A percentile compares a stretch with the other conserved stretches of the same genome.
phyloP scores from a whole-genome alignment of 2,329 filamentous ascomycete genomes.

The Cercospora beticola region DNA sequence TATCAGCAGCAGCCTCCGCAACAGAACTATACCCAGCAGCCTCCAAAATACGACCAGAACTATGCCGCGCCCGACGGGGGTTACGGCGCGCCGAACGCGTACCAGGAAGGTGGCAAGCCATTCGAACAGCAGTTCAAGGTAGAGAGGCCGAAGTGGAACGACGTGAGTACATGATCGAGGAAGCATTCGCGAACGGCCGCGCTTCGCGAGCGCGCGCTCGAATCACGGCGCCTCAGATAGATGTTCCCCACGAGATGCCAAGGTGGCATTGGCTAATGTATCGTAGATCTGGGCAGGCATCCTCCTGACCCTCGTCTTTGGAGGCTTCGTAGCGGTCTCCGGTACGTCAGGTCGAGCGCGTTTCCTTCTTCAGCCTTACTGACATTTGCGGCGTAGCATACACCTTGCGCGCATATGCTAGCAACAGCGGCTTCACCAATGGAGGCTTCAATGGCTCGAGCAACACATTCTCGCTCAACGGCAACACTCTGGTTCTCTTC shows the following conservation, averaged over 20 bases:
- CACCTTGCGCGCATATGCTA: conserved; percentile 70
- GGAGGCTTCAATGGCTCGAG: conserved; percentile 69
- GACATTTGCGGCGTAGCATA: conserved; percentile 50
- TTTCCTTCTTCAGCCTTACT: not conserved
- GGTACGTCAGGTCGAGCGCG: not conserved
- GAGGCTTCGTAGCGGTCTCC: conserved; percentile 74
- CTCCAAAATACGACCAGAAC: conserved; percentile 19
- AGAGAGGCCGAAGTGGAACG: conserved; percentile 82
- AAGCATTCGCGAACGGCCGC: not conserved
- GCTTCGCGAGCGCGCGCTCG: not conserved
- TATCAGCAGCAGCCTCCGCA: conserved; percentile 16
- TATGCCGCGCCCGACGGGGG: conserved; percentile 26
- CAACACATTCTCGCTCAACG: conserved; percentile 69
- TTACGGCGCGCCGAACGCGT: conserved; percentile 30
- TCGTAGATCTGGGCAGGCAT: conserved; percentile 73
- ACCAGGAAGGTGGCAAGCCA: conserved; percentile 44
- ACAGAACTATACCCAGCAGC: conserved; percentile 11
- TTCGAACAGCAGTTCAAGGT: conserved; percentile 85
- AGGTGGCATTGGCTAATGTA: not conserved
- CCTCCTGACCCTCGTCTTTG: conserved; percentile 68
- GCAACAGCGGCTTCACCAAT: conserved; percentile 58
- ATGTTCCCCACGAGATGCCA: not conserved
- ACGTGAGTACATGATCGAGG: conserved; percentile 43
- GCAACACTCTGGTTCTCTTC: conserved; percentile 85
- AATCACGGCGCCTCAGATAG: not conserved